Conservation (phyloP, 768 basidiomycete species). For the Mycena galopus region DNA sequence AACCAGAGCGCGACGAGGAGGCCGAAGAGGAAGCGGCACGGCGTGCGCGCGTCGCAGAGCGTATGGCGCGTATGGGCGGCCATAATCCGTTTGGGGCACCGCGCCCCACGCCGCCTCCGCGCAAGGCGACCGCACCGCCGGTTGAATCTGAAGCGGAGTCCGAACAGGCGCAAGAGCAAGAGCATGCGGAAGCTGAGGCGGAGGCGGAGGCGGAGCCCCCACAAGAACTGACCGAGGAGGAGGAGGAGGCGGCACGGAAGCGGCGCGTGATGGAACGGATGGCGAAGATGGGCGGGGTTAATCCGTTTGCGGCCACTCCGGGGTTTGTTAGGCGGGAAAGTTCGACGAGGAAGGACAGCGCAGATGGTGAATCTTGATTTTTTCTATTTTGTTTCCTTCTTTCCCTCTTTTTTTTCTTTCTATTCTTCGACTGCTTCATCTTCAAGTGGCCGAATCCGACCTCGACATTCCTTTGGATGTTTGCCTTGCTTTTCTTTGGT, state of each 20-base stretch:
- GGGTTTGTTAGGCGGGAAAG: constrained; percentile 31
- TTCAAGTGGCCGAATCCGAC: background rate
- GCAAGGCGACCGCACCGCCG: constrained; percentile 33
- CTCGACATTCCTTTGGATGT: background rate
- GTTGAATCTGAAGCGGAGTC: constrained; percentile 23
- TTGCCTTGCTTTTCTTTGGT: background rate
- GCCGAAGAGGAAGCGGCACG: constrained; percentile 56
- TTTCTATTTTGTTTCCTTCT: constrained; percentile 16
- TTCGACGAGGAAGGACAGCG: constrained; percentile 26
- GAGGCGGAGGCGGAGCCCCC: background rate
- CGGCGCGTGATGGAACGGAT: constrained; percentile 70
- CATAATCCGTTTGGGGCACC: constrained; percentile 65
- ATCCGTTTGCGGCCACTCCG: constrained; percentile 62
- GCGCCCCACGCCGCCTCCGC: constrained; percentile 41
- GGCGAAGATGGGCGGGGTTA: constrained; percentile 65
- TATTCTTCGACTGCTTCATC: constrained; percentile 27
- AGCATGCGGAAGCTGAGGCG: background rate
- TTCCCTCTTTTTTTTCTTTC: constrained; percentile 33
- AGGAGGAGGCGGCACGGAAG: constrained; percentile 65
- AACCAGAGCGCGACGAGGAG: constrained; percentile 39
- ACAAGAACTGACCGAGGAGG: background rate
- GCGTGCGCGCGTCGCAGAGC: constrained; percentile 59
- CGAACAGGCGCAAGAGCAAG: background rate
- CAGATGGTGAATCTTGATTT: constrained; percentile 57
- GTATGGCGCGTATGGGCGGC: constrained; percentile 75